Conservation (phyloP, 257 asterid genomes). For the Agastache rugosa region DNA sequence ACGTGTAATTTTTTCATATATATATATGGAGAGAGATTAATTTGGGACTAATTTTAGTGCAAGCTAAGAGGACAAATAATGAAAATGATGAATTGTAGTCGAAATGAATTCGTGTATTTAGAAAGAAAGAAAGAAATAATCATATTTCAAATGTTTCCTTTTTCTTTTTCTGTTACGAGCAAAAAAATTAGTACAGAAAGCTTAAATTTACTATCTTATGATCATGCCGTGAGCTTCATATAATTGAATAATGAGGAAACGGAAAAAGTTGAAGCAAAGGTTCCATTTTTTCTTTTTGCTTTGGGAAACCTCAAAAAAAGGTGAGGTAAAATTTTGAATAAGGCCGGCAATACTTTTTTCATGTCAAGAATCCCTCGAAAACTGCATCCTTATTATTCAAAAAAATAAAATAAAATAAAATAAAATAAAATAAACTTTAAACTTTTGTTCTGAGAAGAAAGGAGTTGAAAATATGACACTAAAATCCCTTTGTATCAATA, state of each 20-base stretch:
- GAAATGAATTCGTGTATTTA: background rate
- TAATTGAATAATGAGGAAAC: constrained; percentile 9
- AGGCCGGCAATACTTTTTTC: constrained; percentile 1
- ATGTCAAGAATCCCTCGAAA: constrained; percentile 23
- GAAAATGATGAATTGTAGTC: background rate
- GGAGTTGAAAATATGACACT: background rate
- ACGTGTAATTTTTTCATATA: too few species aligned
- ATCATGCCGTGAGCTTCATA: constrained; percentile 6
- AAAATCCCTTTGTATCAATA: background rate
- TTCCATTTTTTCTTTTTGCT: constrained; percentile 20
- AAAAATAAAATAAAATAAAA: background rate
- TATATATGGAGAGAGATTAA: background rate
- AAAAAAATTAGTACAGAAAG: background rate
- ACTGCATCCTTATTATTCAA: background rate
- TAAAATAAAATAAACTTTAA: background rate
- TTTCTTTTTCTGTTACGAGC: background rate
- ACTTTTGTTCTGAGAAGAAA: constrained; percentile 15
- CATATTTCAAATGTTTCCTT: background rate
- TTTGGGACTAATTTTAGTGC: background rate
- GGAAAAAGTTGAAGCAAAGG: constrained; percentile 33
- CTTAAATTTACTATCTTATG: background rate
- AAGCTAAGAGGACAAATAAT: background rate
- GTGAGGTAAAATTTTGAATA: background rate
- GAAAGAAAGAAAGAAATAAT: background rate
- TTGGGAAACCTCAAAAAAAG: constrained; percentile 9